Percentiles rank a stretch among this genome's conserved stretches.
Evolutionary conservation across 2,329 filamentous ascomycete species (phyloP).

Genomic region (Phoma herbarum): DNA sequence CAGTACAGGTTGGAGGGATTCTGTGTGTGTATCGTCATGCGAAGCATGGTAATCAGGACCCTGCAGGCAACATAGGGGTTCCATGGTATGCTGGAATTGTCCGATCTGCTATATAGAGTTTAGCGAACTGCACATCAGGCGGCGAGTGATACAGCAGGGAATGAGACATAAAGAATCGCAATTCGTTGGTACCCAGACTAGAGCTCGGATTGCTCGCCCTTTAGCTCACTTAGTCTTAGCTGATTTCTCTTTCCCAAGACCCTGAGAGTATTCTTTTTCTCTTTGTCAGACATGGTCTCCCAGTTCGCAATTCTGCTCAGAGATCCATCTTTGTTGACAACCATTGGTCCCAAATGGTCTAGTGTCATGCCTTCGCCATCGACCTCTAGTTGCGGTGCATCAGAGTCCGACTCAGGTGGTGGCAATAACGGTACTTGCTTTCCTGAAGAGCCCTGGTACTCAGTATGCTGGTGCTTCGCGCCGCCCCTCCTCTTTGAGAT

Average conservation of each 20-base stretch:
- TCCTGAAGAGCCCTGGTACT: neutral
- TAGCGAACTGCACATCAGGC: no score
- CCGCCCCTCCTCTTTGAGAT: constrained; percentile 23
- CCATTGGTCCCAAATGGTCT: constrained; percentile 75
- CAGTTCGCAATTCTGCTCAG: constrained; percentile 77
- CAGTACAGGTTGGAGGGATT: no score
- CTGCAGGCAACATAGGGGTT: no score
- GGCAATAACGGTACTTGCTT: constrained; percentile 4
- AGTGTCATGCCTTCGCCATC: constrained; percentile 61
- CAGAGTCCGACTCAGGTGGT: constrained; percentile 5
- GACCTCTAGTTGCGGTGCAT: constrained; percentile 42
- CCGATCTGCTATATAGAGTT: no score
- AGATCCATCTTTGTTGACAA: constrained; percentile 76
- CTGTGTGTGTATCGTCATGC: no score
- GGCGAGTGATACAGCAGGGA: neutral
- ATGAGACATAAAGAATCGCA: neutral
- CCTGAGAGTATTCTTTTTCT: constrained; percentile 72
- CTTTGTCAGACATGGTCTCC: constrained; percentile 73
- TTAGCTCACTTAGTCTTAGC: constrained; percentile 65
- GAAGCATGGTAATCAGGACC: no score
- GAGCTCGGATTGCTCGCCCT: constrained; percentile 37
- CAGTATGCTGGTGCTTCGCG: neutral
- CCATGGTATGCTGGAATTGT: no score
- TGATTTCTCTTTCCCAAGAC: constrained; percentile 75
- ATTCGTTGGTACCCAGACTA: neutral